These are phyloP conservation scores for Podospora didyma DNA, from an alignment of 495 filamentous ascomycete species.

Conservation along the genomic window DNA sequence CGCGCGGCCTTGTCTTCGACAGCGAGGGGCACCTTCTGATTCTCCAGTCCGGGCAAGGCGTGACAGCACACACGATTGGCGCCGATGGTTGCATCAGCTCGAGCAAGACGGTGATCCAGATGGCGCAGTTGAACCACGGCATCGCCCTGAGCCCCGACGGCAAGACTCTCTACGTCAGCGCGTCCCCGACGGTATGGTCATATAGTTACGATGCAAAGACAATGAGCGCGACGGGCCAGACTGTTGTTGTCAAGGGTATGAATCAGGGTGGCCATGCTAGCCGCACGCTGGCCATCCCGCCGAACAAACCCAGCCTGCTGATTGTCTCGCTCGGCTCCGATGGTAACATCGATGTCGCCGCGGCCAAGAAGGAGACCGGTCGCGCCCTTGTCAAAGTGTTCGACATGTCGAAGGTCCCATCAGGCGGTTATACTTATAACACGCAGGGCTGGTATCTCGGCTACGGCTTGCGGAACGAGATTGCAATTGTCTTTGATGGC, in stretches of 20 bases:
- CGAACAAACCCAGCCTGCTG: slow-evolving; percentile 44
- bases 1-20: slow-evolving; percentile 32
- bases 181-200: slow-evolving; percentile 49
- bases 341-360: slow-evolving; percentile 52
- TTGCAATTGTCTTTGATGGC: slow-evolving; percentile 56
- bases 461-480: slow-evolving; percentile 65
- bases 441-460: slow-evolving; percentile 53
- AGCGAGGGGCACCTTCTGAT: slow-evolving; percentile 47
- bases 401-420: slow-evolving; percentile 43
- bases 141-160: slow-evolving; percentile 58
- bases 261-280: slow-evolving; percentile 53
- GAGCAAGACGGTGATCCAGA: slow-evolving; percentile 34
- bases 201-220: slow-evolving; percentile 55
- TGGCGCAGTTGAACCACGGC: slow-evolving; percentile 56
- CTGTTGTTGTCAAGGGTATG: slow-evolving; percentile 53
- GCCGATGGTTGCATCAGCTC: slow-evolving; percentile 49
- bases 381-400: slow-evolving; percentile 60
- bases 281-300: slow-evolving; percentile 51
- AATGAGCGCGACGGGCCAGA: slow-evolving; percentile 39
- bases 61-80: slow-evolving; percentile 48
- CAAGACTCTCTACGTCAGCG: slow-evolving; percentile 60
- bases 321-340: slow-evolving; percentile 56
- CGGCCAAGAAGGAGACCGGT: slow-evolving; percentile 45
- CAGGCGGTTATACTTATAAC: slow-evolving; percentile 45
- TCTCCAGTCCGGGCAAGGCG: slow-evolving; percentile 48